Base-by-base conservation (phyloP, 495 filamentous ascomycete species). In the Immersiella caudata region DNA sequence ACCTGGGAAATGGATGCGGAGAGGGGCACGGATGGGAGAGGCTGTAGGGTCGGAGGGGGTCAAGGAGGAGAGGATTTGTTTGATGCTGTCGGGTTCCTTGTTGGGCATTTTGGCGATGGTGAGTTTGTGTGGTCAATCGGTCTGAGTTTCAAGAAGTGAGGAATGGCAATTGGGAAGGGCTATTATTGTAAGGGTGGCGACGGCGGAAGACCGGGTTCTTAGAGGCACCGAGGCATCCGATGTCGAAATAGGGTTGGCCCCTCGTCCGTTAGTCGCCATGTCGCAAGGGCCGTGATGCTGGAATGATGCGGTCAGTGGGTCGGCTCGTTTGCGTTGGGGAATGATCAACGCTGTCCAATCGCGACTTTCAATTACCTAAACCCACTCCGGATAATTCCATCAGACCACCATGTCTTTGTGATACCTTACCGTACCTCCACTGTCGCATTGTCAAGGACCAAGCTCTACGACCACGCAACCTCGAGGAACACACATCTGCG, bases 1-100 rank as follows among this genome's bases (percentile, higher is more conserved):
- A 46, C 40, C 40, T 33, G 25, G 56, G 65, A 75, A 76, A 66
- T 76, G 74, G 51, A 76, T 70, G 26, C 71, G 71, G 14, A 76
- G 71, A 8, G 66, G 33, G 6, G 64, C 68, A 11, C 26, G 63
- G 62, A 4, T 51, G n/a, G 55, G 21, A 1, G 55, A 24, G 18
- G 69, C 49, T 21, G 64, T 52, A 40, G 35, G 49, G 55, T 27
- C 27, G 62, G 56, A 27, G 58, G 62, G 24, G 24, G 64, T 57
- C 40, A 76, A 65, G 46, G 35, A 18, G 63, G 65, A 67, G 49
- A 73, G 64, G 68, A 52, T 58, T 36, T 71, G 7, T 46, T 52
- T 66, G 20, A 73, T 35, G 60, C 50, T 67, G 21, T 54, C 36
- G 26, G 74, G 40, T 60, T 70, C 46, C 8, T 33, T 33, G 65